Evolutionary conservation across 202 grass and related monocot species (phyloP).

Genomic region (Setaria viridis): DNA sequence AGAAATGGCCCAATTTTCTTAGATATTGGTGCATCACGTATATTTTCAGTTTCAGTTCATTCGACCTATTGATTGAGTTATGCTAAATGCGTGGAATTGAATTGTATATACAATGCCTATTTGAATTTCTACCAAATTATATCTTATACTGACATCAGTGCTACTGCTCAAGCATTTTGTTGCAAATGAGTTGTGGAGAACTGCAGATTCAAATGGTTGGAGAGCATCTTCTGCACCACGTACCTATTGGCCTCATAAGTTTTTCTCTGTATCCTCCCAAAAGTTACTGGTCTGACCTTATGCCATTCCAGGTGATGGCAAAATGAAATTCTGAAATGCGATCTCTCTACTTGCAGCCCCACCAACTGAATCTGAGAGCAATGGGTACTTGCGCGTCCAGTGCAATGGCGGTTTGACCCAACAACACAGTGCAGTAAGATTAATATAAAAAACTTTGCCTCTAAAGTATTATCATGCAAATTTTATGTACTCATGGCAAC

Average conservation of each 20-base stretch:
- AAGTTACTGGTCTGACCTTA: conserved; percentile 1
- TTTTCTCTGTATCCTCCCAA: conserved; percentile 36
- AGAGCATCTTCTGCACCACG: conserved; percentile 92
- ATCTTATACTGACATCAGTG: conserved; percentile 39
- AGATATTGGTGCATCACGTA: neutral
- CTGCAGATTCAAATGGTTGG: conserved; percentile 79
- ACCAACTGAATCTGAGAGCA: conserved; percentile 70
- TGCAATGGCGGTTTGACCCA: conserved; percentile 97
- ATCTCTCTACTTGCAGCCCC: conserved; percentile 69
- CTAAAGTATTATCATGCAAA: conserved; percentile 25
- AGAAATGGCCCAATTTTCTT: neutral
- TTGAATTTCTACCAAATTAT: conserved; percentile 12
- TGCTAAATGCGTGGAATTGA: conserved; percentile 13
- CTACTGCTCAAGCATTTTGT: conserved; percentile 67
- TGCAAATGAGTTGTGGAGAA: conserved; percentile 78
- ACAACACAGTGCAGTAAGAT: conserved; percentile 86
- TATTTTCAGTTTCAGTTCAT: neutral
- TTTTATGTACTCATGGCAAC: conserved; percentile 34
- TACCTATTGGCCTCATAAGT: conserved; percentile 75
- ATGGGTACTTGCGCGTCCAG: conserved; percentile 84
- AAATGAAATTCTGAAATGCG: conserved; percentile 38
- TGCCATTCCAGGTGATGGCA: conserved; percentile 1
- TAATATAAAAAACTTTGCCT: conserved; percentile 20
- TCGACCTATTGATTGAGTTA: conserved; percentile 2
- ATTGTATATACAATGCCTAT: neutral